These are phyloP conservation scores for Trametes hirsuta DNA, from an alignment of 1,284 basidiomycete genomes.

Conservation along the genomic window DNA sequence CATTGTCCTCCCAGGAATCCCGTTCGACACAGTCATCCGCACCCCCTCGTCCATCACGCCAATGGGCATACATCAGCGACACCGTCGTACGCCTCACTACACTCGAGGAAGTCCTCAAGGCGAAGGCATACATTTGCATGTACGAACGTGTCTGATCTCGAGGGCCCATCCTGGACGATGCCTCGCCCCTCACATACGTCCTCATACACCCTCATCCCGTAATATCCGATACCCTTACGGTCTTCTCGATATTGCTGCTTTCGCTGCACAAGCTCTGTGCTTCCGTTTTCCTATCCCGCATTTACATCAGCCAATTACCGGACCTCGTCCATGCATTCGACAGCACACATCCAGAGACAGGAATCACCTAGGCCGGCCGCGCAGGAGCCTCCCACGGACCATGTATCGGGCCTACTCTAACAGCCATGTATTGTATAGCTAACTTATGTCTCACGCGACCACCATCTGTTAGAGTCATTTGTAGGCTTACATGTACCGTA, in stretches of 20 bases:
- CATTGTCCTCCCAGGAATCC: slow-evolving; percentile 15
- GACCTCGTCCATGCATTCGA: neutral
- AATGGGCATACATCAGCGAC: slow-evolving; percentile 93
- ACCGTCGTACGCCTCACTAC: slow-evolving; percentile 79
- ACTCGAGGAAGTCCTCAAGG: slow-evolving; percentile 86
- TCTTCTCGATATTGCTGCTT: no score
- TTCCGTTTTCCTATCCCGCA: neutral
- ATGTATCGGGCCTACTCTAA: slow-evolving; percentile 16
- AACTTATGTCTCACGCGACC: slow-evolving; percentile 23
- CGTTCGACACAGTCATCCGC: slow-evolving; percentile 16
- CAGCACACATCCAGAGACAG: neutral
- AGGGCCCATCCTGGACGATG: neutral
- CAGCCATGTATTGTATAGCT: slow-evolving; percentile 28
- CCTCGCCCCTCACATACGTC: neutral
- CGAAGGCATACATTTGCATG: slow-evolving; percentile 91
- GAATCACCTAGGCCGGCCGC: neutral
- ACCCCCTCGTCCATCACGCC: slow-evolving; percentile 43
- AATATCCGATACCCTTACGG: neutral
- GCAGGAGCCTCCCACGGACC: slow-evolving; percentile 5
- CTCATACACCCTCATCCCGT: neutral
- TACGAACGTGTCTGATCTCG: slow-evolving; percentile 64
- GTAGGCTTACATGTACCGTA: slow-evolving; percentile 26
- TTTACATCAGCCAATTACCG: neutral
- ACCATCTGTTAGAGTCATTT: slow-evolving; percentile 24
- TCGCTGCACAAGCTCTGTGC: neutral